These are phyloP conservation scores for Hordeum pubiflorum DNA, from an alignment of 202 grass and related monocot species.

Conservation along the genomic window DNA sequence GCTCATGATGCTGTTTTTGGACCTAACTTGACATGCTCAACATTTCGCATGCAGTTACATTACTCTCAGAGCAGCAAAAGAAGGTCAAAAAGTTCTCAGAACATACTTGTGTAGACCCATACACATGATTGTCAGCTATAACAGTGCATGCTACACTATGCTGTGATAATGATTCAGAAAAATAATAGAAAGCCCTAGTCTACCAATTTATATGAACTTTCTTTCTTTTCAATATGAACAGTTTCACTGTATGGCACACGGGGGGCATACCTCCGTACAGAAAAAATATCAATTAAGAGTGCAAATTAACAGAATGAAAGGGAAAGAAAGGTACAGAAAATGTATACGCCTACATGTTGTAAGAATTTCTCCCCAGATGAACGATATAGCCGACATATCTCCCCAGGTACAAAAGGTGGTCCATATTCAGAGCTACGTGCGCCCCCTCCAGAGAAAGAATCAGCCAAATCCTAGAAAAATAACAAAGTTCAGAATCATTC, in stretches of 20 bases:
- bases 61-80: slow-evolving; percentile 1
- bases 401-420: slow-evolving; percentile 93
- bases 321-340: slow-evolving; percentile 11
- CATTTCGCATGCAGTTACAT: slow-evolving; percentile 17
- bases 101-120: neutral
- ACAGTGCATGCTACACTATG: neutral
- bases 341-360: slow-evolving; percentile 62
- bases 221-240: slow-evolving; percentile 16
- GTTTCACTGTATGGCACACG: neutral
- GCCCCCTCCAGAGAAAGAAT: slow-evolving; percentile 87
- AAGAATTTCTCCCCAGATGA: slow-evolving; percentile 83
- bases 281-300: neutral
- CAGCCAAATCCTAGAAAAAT: slow-evolving; percentile 64
- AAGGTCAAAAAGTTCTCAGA: neutral
- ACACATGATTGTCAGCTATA: slow-evolving; percentile 8
- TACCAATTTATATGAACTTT: neutral
- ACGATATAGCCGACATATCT: slow-evolving; percentile 89
- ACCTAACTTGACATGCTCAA: slow-evolving; percentile 5
- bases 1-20: neutral
- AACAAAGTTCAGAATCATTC: slow-evolving; percentile 22
- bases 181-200: slow-evolving; percentile 12
- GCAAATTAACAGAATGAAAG: slow-evolving; percentile 17
- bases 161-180: slow-evolving; percentile 2
- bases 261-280: neutral
- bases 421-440: slow-evolving; percentile 68